Evolutionary conservation across 225 moss, liverwort and hornwort species (phyloP), one percentile per base, ranked within the genome.

Genomic region (Neckera pumila): DNA sequence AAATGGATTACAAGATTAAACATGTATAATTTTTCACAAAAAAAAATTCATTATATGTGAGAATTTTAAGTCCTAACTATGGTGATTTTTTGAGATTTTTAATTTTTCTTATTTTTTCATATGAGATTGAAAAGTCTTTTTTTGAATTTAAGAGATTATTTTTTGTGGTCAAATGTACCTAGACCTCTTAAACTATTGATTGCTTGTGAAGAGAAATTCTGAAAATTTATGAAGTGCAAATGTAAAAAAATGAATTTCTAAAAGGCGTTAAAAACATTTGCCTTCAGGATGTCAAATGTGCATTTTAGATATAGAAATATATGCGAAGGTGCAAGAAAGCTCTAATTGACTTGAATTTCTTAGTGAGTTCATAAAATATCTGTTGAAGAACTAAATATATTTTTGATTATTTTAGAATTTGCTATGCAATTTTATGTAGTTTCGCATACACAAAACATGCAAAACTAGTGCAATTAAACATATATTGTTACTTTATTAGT

Each of bases 61-160:
- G 10, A 65, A 34, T 65, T 62, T 34, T 1, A 34, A 34, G 34
- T 64, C 34, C 18, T 64, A 64, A 64, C 0, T 18, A 5, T 10
- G 2, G 10, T 64, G 15, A 17, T 31, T 28, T 61, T 61, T 14
- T 28, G 3, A 61, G 2, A 60, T 60, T 61, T 61, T 26, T 12
- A 26, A n/a, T n/a, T n/a, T n/a, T 62, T 62, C 16, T 62, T 4
- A 33, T 2, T 17, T 33, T 3, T 64, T 65, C n/a, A n/a, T 19
- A 3, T 22, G 1, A 0, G 0, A 0, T 67, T n/a, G n/a, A 38
- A 38, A 23, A 4, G 3, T 42, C 15, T 9, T 42, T 27, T 40
- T 42, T 42, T 15, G 0, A 42, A 5, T 1, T 26, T 25, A 23
- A 26, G 15, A 71, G 4, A 15, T 71, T 71, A 26, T 1, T 71